Percentiles rank a stretch among this genome's conserved stretches.
Evolutionary conservation across 257 asterid genomes (phyloP).

Genomic region (Nicotiana tomentosiformis): DNA sequence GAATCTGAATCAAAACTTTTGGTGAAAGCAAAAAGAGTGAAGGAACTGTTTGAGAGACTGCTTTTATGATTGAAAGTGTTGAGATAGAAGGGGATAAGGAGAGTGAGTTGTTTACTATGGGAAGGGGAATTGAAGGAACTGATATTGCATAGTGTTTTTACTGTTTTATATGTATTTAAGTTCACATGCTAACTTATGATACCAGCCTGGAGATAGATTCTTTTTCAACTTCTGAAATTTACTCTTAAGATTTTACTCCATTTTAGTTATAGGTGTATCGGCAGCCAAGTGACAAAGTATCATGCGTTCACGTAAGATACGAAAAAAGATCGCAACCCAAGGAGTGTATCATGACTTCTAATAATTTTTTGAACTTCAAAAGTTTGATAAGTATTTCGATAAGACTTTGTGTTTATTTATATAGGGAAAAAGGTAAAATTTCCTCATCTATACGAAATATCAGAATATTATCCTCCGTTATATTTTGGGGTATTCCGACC

Average conservation of each 20-base stretch:
- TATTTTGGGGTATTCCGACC: too few species aligned
- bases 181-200: conserved; percentile 4
- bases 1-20: conserved; percentile 31
- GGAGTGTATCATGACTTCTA: too few species aligned
- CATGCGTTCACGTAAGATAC: too few species aligned
- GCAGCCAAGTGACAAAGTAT: too few species aligned
- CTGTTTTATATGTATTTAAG: not conserved
- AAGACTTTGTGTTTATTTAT: too few species aligned
- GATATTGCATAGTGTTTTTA: not conserved
- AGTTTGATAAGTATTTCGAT: not conserved
- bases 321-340: too few species aligned
- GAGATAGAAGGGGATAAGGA: not conserved
- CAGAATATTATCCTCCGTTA: too few species aligned
- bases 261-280: not conserved
- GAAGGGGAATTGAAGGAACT: not conserved
- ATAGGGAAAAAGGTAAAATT: too few species aligned
- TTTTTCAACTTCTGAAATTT: not conserved
- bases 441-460: too few species aligned
- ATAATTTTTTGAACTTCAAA: too few species aligned
- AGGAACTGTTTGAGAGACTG: not conserved
- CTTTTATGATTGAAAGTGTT: not conserved
- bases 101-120: not conserved
- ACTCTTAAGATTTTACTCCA: not conserved
- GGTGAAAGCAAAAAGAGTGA: not conserved
- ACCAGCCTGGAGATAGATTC: conserved; percentile 4